A percentile compares a stretch with the other conserved stretches of the same genome.
phyloP scores from a whole-genome alignment of 176 grass and related monocot species.

The Tillandsia fasciculata region DNA sequence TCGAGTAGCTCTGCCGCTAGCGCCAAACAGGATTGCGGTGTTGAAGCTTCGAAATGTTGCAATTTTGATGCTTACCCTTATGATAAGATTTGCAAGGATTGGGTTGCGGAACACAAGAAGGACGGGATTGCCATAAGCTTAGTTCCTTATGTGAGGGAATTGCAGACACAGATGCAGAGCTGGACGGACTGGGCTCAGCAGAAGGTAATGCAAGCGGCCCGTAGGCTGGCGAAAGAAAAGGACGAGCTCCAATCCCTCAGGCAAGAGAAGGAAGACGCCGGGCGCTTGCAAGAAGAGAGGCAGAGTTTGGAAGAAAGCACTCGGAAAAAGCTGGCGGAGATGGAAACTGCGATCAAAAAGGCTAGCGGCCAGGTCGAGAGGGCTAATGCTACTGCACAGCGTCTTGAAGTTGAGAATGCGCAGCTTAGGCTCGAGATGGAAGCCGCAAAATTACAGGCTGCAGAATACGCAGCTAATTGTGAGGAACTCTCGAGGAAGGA shows the following conservation, averaged over 20 bases:
- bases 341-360: slow-evolving; percentile 80
- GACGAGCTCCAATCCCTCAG: slow-evolving; percentile 63
- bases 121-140: slow-evolving; percentile 70
- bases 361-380: slow-evolving; percentile 58
- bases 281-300: slow-evolving; percentile 60
- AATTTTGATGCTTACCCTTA: slow-evolving; percentile 35
- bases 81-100: slow-evolving; percentile 45
- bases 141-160: slow-evolving; percentile 62
- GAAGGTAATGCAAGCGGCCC: slow-evolving; percentile 92
- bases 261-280: slow-evolving; percentile 62
- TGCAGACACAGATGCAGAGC: slow-evolving; percentile 60
- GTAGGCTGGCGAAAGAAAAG: slow-evolving; percentile 75
- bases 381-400: slow-evolving; percentile 51
- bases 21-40: slow-evolving; percentile 27
- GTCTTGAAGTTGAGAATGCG: slow-evolving; percentile 53
- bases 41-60: slow-evolving; percentile 29
- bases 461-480: slow-evolving; percentile 40
- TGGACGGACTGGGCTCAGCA: slow-evolving; percentile 95
- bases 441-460: slow-evolving; percentile 59
- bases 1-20: slow-evolving; percentile 21
- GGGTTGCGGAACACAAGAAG: slow-evolving; percentile 70
- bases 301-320: slow-evolving; percentile 66
- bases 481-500: slow-evolving; percentile 65
- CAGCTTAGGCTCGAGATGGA: slow-evolving; percentile 75
- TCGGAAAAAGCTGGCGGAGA: slow-evolving; percentile 82